Percentiles rank a stretch among this genome's conserved stretches.
Conservation (phyloP, 192 early-diverging fungal species). For the Coemansia sp. region DNA sequence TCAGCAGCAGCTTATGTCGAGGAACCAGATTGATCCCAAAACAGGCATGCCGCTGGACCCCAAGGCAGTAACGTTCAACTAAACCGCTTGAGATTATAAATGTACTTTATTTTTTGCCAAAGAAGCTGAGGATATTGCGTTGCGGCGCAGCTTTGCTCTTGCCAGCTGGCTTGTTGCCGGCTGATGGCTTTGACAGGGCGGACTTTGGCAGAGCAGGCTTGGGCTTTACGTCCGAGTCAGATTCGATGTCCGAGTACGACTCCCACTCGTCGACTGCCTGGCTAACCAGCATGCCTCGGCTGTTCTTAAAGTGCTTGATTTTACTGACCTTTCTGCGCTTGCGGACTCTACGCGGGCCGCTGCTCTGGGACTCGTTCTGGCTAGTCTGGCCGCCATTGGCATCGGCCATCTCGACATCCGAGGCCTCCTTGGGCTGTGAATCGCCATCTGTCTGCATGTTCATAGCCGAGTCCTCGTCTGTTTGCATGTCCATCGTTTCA, state of each 20-base stretch:
- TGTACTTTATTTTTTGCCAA: conserved; percentile 30
- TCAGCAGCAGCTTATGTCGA: conserved; percentile 43
- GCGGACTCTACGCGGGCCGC: conserved; percentile 26
- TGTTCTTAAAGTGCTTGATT: conserved; percentile 49
- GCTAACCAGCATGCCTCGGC: conserved; percentile 49
- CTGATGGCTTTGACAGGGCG: too few relatives aligned
- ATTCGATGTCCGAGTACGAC: conserved; percentile 47
- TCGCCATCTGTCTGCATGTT: background rate
- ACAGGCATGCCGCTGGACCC: conserved; percentile 51
- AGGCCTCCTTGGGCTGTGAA: conserved; percentile 3
- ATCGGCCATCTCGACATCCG: conserved; percentile 38
- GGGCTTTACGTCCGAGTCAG: conserved; percentile 15
- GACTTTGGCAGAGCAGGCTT: conserved; percentile 2
- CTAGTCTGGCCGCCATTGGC: background rate
- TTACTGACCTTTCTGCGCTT: conserved; percentile 49
- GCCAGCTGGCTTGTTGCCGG: background rate
- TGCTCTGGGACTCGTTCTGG: conserved; percentile 10
- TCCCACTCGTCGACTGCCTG: conserved; percentile 50
- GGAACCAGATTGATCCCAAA: conserved; percentile 42
- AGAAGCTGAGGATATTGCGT: conserved; percentile 44
- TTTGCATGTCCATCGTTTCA: background rate
- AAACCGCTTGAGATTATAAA: background rate
- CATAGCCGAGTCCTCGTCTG: background rate
- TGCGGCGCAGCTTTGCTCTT: conserved; percentile 20
- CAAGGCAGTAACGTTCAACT: conserved; percentile 45